Conservation (phyloP, 768 basidiomycete species). For the Collybiopsis luxurians region DNA sequence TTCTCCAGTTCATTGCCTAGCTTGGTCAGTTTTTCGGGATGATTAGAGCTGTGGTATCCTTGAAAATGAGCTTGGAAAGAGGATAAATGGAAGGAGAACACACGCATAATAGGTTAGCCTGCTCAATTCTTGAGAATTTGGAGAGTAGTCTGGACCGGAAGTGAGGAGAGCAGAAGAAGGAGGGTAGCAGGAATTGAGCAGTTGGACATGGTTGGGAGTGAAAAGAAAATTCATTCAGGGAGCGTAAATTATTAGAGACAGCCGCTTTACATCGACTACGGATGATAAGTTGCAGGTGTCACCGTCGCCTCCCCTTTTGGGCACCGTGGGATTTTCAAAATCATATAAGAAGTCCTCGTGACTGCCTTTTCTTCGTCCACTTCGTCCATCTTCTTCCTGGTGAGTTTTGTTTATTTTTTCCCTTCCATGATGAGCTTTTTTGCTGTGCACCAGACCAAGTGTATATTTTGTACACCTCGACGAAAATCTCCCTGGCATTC, state of each 20-base stretch:
- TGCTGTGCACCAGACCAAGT: conserved; percentile 64
- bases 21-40: conserved; percentile 77
- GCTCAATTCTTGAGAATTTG: conserved; percentile 83
- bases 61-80: background rate
- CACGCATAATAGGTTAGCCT: conserved; percentile 82
- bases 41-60: conserved; percentile 52
- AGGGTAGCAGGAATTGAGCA: conserved; percentile 86
- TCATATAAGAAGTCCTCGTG: too few species aligned
- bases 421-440: conserved; percentile 39
- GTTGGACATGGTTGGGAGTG: conserved; percentile 79
- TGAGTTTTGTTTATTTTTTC: conserved; percentile 16
- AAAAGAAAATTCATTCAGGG: conserved; percentile 67
- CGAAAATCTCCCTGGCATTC: conserved; percentile 45
- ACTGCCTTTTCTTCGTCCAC: conserved; percentile 5
- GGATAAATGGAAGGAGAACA: conserved; percentile 10
- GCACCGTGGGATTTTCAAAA: too few species aligned
- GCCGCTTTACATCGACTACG: too few species aligned
- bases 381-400: conserved; percentile 11
- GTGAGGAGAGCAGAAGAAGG: conserved; percentile 70
- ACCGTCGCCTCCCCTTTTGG: too few species aligned
- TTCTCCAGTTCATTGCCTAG: conserved; percentile 77
- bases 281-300: too few species aligned
- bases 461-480: conserved; percentile 35
- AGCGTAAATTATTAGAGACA: background rate
- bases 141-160: conserved; percentile 73